Conservation (phyloP, 192 early-diverging fungal genomes). For the Geosiphon pyriformis region DNA sequence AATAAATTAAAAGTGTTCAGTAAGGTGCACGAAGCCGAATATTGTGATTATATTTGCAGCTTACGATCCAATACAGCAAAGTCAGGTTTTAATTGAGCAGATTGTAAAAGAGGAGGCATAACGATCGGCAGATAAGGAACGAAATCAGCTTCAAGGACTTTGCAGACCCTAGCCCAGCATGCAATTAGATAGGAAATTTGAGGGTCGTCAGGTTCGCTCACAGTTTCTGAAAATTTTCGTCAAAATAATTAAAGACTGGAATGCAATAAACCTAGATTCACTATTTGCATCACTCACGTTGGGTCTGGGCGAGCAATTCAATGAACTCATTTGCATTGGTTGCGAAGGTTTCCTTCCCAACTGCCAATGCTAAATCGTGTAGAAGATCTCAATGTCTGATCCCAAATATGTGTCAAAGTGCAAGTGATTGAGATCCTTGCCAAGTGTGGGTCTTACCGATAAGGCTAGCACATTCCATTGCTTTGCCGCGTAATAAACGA, state of each 20-base stretch:
- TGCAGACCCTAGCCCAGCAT: conserved; percentile 96
- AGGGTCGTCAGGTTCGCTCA: conserved; percentile 89
- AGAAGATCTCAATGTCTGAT: no score
- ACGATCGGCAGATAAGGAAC: conserved; percentile 87
- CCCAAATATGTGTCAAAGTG: no score
- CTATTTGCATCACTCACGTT: conserved; percentile 51
- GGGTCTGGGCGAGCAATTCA: conserved; percentile 71
- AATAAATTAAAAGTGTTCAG: not conserved
- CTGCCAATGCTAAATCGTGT: conserved; percentile 63
- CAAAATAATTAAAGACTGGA: no score
- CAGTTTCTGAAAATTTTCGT: conserved; percentile 41
- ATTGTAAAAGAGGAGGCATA: conserved; percentile 84
- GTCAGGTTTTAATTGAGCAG: conserved; percentile 89
- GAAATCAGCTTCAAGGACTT: conserved; percentile 91
- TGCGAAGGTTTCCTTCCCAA: conserved; percentile 85
- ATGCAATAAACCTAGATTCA: no score
- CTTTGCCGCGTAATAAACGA: conserved; percentile 89
- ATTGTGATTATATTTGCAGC: conserved; percentile 1
- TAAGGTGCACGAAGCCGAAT: no score
- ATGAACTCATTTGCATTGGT: conserved; percentile 77
- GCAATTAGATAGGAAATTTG: conserved; percentile 88
- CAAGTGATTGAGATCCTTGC: no score
- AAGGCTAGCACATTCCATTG: conserved; percentile 95
- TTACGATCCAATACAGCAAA: conserved; percentile 80
- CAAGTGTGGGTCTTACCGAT: conserved; percentile 53